A percentile compares a stretch with the other conserved stretches of the same genome.
phyloP scores from a whole-genome alignment of 1,284 basidiomycete genomes.

The Puccinia triticina region DNA sequence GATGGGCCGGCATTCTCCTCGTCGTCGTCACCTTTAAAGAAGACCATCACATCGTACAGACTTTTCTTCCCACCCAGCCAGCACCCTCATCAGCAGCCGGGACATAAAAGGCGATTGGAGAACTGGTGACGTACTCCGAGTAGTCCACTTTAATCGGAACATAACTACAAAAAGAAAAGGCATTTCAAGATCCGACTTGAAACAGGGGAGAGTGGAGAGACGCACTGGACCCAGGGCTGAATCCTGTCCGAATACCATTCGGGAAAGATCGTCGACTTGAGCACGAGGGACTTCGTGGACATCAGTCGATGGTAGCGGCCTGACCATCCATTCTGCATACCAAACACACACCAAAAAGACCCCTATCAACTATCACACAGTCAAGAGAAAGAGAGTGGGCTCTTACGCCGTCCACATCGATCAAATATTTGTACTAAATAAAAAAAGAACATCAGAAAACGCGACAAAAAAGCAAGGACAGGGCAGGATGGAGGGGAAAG shows the following conservation, averaged over 20 bases:
- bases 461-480: conserved; percentile 24
- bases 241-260: conserved; percentile 57
- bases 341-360: background rate
- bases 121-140: conserved; percentile 42
- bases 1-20: background rate
- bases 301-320: conserved; percentile 58
- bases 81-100: too few relatives aligned
- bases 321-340: conserved; percentile 53
- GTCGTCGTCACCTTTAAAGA: conserved; percentile 36
- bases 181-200: background rate
- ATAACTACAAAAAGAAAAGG: conserved; percentile 28
- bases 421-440: conserved; percentile 57
- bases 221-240: conserved; percentile 58
- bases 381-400: background rate
- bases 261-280: conserved; percentile 58
- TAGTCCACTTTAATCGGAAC: conserved; percentile 51
- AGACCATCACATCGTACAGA: conserved; percentile 48
- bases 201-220: background rate
- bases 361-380: background rate
- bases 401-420: conserved; percentile 58
- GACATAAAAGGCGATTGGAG: background rate
- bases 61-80: background rate
- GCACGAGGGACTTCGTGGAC: conserved; percentile 56
- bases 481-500: background rate
- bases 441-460: background rate